phyloP scores from a whole-genome alignment of 495 filamentous ascomycete genomes.

The Friedmanniomyces simplex region DNA sequence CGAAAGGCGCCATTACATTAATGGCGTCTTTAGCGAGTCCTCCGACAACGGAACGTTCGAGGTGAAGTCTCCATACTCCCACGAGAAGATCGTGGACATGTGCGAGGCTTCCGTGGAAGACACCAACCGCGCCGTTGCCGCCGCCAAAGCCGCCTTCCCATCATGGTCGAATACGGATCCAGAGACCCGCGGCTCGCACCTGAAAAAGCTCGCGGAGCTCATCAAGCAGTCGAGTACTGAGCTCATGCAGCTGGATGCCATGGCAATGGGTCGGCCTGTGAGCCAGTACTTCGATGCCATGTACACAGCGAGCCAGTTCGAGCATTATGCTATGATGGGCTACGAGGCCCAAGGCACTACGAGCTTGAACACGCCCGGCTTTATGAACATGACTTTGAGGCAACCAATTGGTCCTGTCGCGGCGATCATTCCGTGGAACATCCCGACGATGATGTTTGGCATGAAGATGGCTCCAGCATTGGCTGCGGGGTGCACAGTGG shows the following conservation, averaged over 20 bases:
- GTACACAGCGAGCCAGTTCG: slow-evolving; percentile 14
- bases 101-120: slow-evolving; percentile 42
- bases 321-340: slow-evolving; percentile 23
- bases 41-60: slow-evolving; percentile 38
- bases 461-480: slow-evolving; percentile 29
- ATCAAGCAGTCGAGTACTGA: slow-evolving; percentile 38
- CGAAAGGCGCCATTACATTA: slow-evolving; percentile 40
- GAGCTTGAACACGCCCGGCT: slow-evolving; percentile 27
- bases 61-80: slow-evolving; percentile 36
- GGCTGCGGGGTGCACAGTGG: slow-evolving; percentile 29
- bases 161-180: not conserved
- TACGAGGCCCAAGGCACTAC: slow-evolving; percentile 24
- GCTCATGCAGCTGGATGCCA: slow-evolving; percentile 44
- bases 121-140: slow-evolving; percentile 46
- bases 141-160: slow-evolving; percentile 34
- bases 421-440: slow-evolving; percentile 35
- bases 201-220: slow-evolving; percentile 45
- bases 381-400: slow-evolving; percentile 26
- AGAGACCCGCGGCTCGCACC: slow-evolving; percentile 15
- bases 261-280: slow-evolving; percentile 41
- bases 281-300: slow-evolving; percentile 31
- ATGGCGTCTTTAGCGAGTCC: slow-evolving; percentile 39
- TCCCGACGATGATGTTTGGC: slow-evolving; percentile 24
- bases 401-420: slow-evolving; percentile 33
- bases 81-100: slow-evolving; percentile 37